Conservation (phyloP, 495 filamentous ascomycete species). For the Penicillium mononematosum region DNA sequence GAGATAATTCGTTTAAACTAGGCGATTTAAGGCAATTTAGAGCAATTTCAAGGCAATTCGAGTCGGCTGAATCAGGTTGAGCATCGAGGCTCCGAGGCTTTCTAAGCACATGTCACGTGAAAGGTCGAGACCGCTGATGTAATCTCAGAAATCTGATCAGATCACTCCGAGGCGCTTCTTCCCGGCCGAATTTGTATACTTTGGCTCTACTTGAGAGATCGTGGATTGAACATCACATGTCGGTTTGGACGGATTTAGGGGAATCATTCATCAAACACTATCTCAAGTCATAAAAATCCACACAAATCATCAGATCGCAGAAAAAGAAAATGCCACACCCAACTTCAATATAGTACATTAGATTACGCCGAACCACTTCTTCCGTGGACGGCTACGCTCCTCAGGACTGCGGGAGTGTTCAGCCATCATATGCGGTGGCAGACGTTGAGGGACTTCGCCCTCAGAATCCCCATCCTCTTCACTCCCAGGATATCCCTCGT, state of each 20-base stretch:
- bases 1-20: neutral
- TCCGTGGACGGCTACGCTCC: conserved; percentile 22
- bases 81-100: conserved; percentile 30
- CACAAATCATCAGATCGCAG: conserved; percentile 13
- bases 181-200: neutral
- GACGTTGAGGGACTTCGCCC: conserved; percentile 21
- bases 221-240: neutral
- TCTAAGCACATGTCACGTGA: conserved; percentile 31
- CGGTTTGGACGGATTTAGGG: neutral
- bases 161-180: conserved; percentile 10
- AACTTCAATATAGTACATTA: conserved; percentile 27
- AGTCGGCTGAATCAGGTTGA: conserved; percentile 25
- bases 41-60: neutral
- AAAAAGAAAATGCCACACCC: neutral
- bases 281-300: conserved; percentile 8
- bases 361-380: conserved; percentile 44
- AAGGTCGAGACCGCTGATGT: conserved; percentile 24
- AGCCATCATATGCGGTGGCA: conserved; percentile 21
- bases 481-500: conserved; percentile 30
- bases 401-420: conserved; percentile 14
- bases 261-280: neutral
- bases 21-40: neutral
- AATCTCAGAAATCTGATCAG: conserved; percentile 5
- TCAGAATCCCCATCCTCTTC: conserved; percentile 26
- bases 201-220: neutral